These are phyloP conservation scores for Botryotinia convoluta DNA, from an alignment of 2,329 filamentous ascomycete genomes.

Conservation along the genomic window DNA sequence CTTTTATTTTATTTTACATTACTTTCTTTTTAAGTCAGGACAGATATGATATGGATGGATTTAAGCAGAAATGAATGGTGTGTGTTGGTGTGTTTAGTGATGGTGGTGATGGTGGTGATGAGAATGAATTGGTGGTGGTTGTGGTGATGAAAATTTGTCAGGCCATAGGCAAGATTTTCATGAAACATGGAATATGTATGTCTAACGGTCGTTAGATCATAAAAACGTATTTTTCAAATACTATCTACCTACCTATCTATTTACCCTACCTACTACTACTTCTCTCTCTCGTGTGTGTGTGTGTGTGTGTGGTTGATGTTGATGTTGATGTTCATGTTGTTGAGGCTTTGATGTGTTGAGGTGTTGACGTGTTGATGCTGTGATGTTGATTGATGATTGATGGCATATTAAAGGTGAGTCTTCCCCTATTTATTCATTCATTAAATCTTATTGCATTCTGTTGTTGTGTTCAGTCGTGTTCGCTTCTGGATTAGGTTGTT, in stretches of 20 bases:
- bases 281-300: background rate
- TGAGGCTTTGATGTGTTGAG: background rate
- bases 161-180: slow-evolving; percentile 5
- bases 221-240: background rate
- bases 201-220: background rate
- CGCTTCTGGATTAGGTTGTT: too few relatives aligned
- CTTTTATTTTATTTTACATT: background rate
- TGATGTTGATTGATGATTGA: background rate
- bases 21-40: background rate
- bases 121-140: background rate
- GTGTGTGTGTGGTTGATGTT: background rate
- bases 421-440: background rate
- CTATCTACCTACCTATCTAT: background rate
- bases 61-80: slow-evolving; percentile 2
- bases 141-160: background rate
- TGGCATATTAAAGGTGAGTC: background rate
- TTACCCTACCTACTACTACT: background rate
- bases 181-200: background rate
- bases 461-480: too few relatives aligned
- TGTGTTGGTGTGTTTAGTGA: background rate
- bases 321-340: background rate
- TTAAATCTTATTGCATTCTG: too few relatives aligned
- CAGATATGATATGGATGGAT: slow-evolving; percentile 12
- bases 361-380: background rate
- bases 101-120: background rate